Conservation (phyloP, 306 rosid species). For the Benincasa hispida region DNA sequence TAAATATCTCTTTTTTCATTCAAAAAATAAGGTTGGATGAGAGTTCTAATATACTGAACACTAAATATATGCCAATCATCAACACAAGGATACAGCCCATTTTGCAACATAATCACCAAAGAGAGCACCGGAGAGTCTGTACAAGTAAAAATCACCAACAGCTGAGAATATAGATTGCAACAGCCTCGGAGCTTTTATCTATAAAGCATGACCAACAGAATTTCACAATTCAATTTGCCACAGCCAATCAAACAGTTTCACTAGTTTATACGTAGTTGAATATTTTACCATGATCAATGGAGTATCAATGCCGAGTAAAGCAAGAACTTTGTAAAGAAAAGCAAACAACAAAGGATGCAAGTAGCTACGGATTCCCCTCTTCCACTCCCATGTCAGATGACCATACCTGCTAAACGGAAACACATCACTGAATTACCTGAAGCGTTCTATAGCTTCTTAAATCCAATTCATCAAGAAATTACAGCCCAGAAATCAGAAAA, state of each 20-base stretch:
- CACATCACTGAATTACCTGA: not conserved
- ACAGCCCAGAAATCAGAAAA: not conserved
- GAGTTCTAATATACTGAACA: not conserved
- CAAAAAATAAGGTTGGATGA: not conserved
- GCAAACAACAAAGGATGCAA: conserved; percentile 79
- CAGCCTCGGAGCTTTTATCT: conserved; percentile 79
- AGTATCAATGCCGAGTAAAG: conserved; percentile 51
- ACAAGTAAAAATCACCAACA: conserved; percentile 71
- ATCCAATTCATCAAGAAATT: not conserved
- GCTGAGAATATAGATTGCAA: conserved; percentile 65
- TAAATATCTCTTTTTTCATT: not conserved
- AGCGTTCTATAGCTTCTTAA: not conserved
- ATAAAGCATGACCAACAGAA: conserved; percentile 12
- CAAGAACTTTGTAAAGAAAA: conserved; percentile 50
- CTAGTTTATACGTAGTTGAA: not conserved
- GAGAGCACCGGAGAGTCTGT: conserved; percentile 47
- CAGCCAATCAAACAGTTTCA: not conserved
- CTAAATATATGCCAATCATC: not conserved
- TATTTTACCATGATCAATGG: conserved; percentile 67
- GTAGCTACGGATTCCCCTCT: conserved; percentile 74
- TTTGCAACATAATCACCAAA: conserved; percentile 55
- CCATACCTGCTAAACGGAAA: conserved; percentile 44
- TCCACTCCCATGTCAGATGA: conserved; percentile 97
- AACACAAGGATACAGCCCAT: conserved; percentile 77
- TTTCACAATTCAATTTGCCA: conserved; percentile 1